Percentiles rank a stretch among this genome's conserved stretches.
Evolutionary conservation across 148 eudicot genomes (phyloP).

Genomic region (Amaranthus palmeri): DNA sequence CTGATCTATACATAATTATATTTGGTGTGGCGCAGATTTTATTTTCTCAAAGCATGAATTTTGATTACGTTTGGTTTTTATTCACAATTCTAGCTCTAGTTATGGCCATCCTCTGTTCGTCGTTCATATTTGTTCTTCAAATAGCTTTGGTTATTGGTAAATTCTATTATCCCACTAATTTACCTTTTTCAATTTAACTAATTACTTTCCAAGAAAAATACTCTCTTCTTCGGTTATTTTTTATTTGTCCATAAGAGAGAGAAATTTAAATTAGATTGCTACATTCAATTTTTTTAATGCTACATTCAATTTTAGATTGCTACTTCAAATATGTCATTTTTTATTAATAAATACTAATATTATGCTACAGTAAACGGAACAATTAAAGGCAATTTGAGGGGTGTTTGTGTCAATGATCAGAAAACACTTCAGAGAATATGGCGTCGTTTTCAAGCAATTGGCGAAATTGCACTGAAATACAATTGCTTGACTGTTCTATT

Average conservation of each 20-base stretch:
- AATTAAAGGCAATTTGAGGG: conserved; percentile 33
- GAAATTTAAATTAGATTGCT: no score
- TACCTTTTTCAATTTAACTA: no score
- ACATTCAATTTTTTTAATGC: no score
- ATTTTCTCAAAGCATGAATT: conserved; percentile 71
- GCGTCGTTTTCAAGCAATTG: conserved; percentile 65
- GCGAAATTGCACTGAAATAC: conserved; percentile 72
- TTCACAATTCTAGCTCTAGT: conserved; percentile 73
- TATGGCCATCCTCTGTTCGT: conserved; percentile 76
- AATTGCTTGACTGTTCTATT: conserved; percentile 63
- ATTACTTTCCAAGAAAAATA: no score
- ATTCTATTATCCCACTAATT: no score
- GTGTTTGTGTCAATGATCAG: conserved; percentile 50
- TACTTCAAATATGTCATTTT: not conserved
- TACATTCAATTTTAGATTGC: no score
- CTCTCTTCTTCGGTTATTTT: conserved; percentile 17
- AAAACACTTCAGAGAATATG: conserved; percentile 48
- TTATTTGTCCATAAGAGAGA: no score
- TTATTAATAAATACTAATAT: conserved; percentile 1
- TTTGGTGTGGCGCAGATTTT: conserved; percentile 57
- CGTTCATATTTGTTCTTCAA: conserved; percentile 72
- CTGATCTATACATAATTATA: conserved; percentile 64
- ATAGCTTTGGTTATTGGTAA: conserved; percentile 61
- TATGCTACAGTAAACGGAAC: conserved; percentile 20
- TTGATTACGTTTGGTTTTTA: conserved; percentile 77